These are phyloP conservation scores for Penstemon eatonii DNA, from an alignment of 257 asterid species.

Conservation along the genomic window DNA sequence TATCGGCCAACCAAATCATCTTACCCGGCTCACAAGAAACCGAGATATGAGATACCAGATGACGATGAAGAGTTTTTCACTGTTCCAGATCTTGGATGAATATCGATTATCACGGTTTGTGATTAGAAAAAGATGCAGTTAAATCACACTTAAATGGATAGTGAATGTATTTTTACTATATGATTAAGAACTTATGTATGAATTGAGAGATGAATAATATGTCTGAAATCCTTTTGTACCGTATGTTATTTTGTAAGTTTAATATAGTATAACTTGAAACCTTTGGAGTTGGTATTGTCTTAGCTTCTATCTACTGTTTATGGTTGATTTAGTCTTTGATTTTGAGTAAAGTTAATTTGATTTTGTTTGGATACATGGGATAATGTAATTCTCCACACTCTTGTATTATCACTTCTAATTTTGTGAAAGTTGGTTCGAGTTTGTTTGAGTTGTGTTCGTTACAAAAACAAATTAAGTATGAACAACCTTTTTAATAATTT, in stretches of 20 bases:
- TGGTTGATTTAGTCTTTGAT: not conserved
- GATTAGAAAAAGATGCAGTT: not conserved
- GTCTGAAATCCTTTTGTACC: not conserved
- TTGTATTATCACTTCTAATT: no score
- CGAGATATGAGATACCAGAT: slow-evolving; percentile 57
- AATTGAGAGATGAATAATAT: slow-evolving; percentile 2
- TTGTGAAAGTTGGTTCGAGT: no score
- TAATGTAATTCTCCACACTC: no score
- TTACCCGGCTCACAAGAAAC: slow-evolving; percentile 64
- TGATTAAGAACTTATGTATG: slow-evolving; percentile 19
- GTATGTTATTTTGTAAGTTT: not conserved
- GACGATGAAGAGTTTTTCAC: slow-evolving; percentile 80
- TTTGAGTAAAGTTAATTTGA: not conserved
- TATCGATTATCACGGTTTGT: slow-evolving; percentile 1
- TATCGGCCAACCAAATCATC: slow-evolving; percentile 38
- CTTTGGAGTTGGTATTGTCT: slow-evolving; percentile 7
- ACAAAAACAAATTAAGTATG: no score
- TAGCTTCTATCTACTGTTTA: not conserved
- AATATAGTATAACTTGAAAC: not conserved
- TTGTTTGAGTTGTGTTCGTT: no score
- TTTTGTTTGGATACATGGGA: no score
- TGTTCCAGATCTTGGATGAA: slow-evolving; percentile 92
- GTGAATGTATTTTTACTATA: slow-evolving; percentile 24
- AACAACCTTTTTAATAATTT: no score
- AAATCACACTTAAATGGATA: slow-evolving; percentile 6